phyloP scores from a whole-genome alignment of 2,329 filamentous ascomycete genomes.

The Fusarium denticulatum region DNA sequence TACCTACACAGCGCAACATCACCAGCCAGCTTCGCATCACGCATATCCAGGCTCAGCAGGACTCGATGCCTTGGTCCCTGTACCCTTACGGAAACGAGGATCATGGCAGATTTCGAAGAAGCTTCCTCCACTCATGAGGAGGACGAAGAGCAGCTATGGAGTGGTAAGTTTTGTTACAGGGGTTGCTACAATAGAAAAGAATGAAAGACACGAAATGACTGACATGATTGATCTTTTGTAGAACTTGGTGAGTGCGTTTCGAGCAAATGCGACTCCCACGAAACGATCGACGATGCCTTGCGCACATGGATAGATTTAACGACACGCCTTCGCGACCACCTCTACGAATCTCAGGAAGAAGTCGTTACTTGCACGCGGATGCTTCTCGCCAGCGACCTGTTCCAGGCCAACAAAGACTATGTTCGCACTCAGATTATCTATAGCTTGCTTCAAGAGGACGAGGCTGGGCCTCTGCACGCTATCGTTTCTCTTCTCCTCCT shows the following conservation, averaged over 20 bases:
- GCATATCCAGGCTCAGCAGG: constrained; percentile 26
- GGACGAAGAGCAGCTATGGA: constrained; percentile 89
- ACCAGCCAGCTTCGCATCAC: constrained; percentile 7
- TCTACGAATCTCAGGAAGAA: constrained; percentile 80
- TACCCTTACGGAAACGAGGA: constrained; percentile 45
- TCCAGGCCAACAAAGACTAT: constrained; percentile 80
- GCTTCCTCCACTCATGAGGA: constrained; percentile 75
- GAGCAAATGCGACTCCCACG: constrained; percentile 60
- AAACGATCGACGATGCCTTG: constrained; percentile 82
- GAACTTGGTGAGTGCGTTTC: constrained; percentile 60
- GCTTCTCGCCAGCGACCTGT: constrained; percentile 80
- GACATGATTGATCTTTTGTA: constrained; percentile 41
- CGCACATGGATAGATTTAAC: constrained; percentile 85
- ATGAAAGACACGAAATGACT: constrained; percentile 18
- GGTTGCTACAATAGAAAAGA: neutral
- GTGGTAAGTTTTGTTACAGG: constrained; percentile 64
- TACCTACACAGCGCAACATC: constrained; percentile 16
- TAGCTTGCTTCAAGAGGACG: constrained; percentile 90
- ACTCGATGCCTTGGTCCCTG: constrained; percentile 50
- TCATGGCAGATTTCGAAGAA: constrained; percentile 70
- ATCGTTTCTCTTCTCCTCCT: constrained; percentile 86
- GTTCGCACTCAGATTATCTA: constrained; percentile 93
- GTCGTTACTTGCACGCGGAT: constrained; percentile 82
- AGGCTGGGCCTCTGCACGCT: constrained; percentile 79
- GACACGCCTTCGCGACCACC: constrained; percentile 78